These are phyloP conservation scores for Trichoderma polysporum DNA, from an alignment of 2,329 filamentous ascomycete species.

Conservation along the genomic window DNA sequence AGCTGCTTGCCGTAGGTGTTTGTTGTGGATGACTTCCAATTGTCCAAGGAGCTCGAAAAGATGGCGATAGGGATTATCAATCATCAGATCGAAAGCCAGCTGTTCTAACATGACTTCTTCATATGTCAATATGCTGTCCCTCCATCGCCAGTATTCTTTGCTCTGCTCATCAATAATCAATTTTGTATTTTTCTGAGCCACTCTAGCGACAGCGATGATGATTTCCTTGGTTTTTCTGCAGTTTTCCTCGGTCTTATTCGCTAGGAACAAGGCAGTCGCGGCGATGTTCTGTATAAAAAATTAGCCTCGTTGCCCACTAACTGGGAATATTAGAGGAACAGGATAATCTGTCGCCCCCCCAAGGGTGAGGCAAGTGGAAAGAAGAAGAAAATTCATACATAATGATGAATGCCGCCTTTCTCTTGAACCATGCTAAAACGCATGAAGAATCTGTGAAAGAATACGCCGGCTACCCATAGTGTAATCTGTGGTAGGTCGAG, in stretches of 20 bases:
- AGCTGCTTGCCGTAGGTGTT: constrained; percentile 76
- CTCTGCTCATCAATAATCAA: constrained; percentile 93
- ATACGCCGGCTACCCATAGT: constrained; percentile 86
- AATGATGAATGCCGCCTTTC: constrained; percentile 81
- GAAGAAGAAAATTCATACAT: constrained; percentile 50
- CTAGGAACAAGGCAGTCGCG: constrained; percentile 86
- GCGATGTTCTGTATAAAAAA: constrained; percentile 65
- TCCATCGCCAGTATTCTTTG: constrained; percentile 98
- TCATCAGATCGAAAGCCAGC: constrained; percentile 88
- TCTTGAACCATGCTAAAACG: constrained; percentile 75
- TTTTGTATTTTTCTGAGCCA: constrained; percentile 90
- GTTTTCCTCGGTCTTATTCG: constrained; percentile 96
- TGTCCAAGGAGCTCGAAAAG: constrained; percentile 78
- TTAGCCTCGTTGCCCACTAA: not conserved
- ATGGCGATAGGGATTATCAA: constrained; percentile 83
- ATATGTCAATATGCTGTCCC: constrained; percentile 87
- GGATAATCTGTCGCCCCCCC: constrained; percentile 18
- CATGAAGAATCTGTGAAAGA: constrained; percentile 97
- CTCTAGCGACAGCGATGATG: constrained; percentile 88
- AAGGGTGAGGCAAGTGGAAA: not conserved
- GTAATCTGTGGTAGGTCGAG: constrained; percentile 91
- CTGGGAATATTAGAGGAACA: not conserved
- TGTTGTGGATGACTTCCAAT: constrained; percentile 74
- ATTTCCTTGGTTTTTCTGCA: constrained; percentile 94
- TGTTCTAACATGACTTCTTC: constrained; percentile 91